Evolutionary conservation across 2,329 filamentous ascomycete genomes (phyloP).

Genomic region (Epichloe typhina): DNA sequence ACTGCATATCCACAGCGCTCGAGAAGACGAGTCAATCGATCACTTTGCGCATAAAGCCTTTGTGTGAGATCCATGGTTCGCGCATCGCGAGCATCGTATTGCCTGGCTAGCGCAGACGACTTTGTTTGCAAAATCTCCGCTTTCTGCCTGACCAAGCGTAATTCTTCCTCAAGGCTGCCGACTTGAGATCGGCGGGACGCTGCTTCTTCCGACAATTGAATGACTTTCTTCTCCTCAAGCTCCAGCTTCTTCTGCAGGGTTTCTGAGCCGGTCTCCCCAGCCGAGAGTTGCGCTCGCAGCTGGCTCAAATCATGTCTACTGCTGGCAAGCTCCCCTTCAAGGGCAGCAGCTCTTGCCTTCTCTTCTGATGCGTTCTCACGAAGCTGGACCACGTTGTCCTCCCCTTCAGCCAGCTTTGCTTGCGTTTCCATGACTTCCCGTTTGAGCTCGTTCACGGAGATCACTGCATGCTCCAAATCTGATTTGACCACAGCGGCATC

Average conservation of each 20-base stretch:
- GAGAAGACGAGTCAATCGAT: constrained; percentile 68
- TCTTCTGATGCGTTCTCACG: constrained; percentile 40
- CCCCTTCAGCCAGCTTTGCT: constrained; percentile 37
- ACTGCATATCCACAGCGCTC: constrained; percentile 80
- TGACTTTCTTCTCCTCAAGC: constrained; percentile 61
- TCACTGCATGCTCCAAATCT: constrained; percentile 48
- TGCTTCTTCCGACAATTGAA: constrained; percentile 54
- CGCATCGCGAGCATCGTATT: constrained; percentile 56
- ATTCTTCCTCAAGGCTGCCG: constrained; percentile 63
- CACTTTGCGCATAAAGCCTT: constrained; percentile 69
- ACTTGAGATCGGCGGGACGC: constrained; percentile 64
- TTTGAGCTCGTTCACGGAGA: constrained; percentile 41
- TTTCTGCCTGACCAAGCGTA: constrained; percentile 55
- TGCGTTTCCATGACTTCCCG: constrained; percentile 41
- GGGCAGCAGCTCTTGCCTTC: constrained; percentile 37
- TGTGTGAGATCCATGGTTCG: constrained; percentile 76
- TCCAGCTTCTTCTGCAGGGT: constrained; percentile 60
- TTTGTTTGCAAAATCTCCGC: constrained; percentile 39
- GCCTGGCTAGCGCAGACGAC: constrained; percentile 35
- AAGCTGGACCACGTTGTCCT: constrained; percentile 37
- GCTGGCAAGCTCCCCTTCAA: constrained; percentile 46
- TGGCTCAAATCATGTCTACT: constrained; percentile 56
- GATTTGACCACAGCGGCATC: constrained; percentile 46
- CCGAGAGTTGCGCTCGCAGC: constrained; percentile 59
- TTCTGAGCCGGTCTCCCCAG: constrained; percentile 75